Evolutionary conservation across 139 green algal genomes (phyloP).

Genomic region (Astrephomene gubernaculifera): DNA sequence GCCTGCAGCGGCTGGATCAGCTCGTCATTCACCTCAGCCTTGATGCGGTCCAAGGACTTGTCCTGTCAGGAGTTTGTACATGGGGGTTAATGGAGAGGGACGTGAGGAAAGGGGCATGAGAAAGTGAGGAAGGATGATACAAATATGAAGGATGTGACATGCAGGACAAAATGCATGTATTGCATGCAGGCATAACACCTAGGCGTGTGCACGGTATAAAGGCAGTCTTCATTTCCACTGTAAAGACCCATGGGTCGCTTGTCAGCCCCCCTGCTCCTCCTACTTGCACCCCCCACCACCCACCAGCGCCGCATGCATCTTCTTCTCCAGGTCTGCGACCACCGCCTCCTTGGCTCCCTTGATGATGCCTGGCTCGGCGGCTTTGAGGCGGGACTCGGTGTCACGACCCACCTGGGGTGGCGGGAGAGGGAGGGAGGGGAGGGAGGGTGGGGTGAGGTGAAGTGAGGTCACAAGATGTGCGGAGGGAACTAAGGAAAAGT

Average conservation of each 20-base stretch:
- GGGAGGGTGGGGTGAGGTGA: too few species aligned
- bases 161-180: background rate
- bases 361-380: background rate
- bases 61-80: background rate
- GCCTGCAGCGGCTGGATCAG: background rate
- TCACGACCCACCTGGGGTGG: background rate
- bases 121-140: background rate
- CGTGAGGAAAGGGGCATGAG: background rate
- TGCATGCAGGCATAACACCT: background rate
- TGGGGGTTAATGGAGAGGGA: background rate
- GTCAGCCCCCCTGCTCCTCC: too few species aligned
- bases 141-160: background rate
- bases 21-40: constrained; percentile 7
- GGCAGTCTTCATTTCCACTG: background rate
- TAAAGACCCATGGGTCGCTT: background rate
- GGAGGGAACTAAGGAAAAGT: background rate
- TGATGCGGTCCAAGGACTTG: constrained; percentile 29
- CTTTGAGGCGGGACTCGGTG: background rate
- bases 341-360: constrained; percentile 10
- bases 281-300: background rate
- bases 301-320: constrained; percentile 41
- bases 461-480: background rate
- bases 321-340: constrained; percentile 20
- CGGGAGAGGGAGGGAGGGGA: too few species aligned
- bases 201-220: background rate